Conservation (phyloP, 2,329 filamentous ascomycete species). For the Amauroascus verrucosus region DNA sequence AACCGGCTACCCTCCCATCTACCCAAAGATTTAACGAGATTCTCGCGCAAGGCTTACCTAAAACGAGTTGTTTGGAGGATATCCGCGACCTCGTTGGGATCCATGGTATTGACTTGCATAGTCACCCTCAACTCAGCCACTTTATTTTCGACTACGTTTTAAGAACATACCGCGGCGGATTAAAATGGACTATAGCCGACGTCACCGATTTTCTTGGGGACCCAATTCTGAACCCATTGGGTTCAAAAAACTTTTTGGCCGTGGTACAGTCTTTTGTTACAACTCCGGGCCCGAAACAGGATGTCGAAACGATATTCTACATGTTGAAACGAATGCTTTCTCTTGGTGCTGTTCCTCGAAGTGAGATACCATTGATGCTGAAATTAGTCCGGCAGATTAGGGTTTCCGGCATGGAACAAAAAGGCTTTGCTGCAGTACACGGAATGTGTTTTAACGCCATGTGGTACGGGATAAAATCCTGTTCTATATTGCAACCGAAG, state of each 20-base stretch:
- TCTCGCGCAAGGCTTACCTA: background rate
- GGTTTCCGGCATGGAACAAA: slow-evolving; percentile 14
- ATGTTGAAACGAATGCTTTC: slow-evolving; percentile 25
- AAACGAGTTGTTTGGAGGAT: slow-evolving; percentile 19
- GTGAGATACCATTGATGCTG: slow-evolving; percentile 28
- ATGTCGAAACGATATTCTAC: slow-evolving; percentile 21
- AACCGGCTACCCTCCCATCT: background rate
- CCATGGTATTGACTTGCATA: slow-evolving; percentile 26
- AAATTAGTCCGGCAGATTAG: slow-evolving; percentile 20
- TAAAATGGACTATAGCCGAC: slow-evolving; percentile 18
- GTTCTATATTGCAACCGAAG: slow-evolving; percentile 26
- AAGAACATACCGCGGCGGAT: slow-evolving; percentile 10
- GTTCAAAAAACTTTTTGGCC: slow-evolving; percentile 28
- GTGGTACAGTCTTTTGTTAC: slow-evolving; percentile 23
- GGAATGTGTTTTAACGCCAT: slow-evolving; percentile 23
- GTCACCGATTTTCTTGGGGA: slow-evolving; percentile 29
- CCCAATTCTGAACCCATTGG: slow-evolving; percentile 27
- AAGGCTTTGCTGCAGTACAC: slow-evolving; percentile 16
- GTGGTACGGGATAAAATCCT: slow-evolving; percentile 31
- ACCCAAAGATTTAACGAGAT: background rate
- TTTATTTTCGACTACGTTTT: slow-evolving; percentile 28
- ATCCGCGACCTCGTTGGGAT: slow-evolving; percentile 23
- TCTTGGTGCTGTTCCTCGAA: slow-evolving; percentile 27
- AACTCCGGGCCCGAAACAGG: slow-evolving; percentile 16
- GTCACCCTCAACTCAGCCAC: slow-evolving; percentile 28